Percentiles rank a stretch among this genome's conserved stretches.
These are phyloP conservation scores for Botrytis deweyae DNA, from an alignment of 2,329 filamentous ascomycete species.

Conservation along the genomic window DNA sequence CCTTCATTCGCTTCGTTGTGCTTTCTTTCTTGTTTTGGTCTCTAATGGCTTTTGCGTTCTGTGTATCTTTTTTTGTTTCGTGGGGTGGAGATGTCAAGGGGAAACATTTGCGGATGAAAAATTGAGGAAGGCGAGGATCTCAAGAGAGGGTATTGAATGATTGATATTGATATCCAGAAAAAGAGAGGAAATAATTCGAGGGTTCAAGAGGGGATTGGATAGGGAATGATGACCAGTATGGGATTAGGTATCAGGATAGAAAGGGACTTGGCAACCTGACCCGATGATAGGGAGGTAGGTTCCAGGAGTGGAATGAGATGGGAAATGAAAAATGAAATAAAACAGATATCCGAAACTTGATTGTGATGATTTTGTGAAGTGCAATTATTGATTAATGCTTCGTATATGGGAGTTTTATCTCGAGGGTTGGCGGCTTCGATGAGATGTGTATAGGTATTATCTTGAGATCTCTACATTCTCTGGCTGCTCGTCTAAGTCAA, in stretches of 20 bases:
- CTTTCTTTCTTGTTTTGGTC: slow-evolving; percentile 2
- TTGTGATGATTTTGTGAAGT: neutral
- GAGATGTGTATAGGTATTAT: neutral
- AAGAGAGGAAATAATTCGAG: slow-evolving; percentile 7
- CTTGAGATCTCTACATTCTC: neutral
- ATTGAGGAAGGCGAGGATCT: neutral
- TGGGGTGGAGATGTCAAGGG: neutral
- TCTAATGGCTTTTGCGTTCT: neutral
- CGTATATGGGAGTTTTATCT: neutral
- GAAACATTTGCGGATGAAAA: neutral
- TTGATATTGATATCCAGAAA: neutral
- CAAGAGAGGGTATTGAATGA: neutral
- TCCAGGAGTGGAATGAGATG: neutral
- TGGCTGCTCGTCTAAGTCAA: neutral
- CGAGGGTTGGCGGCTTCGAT: neutral
- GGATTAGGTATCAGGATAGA: neutral
- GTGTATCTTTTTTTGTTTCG: slow-evolving; percentile 4
- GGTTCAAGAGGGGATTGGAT: neutral
- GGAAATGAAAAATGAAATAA: slow-evolving; percentile 1
- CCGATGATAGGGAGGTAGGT: neutral
- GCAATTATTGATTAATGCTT: neutral
- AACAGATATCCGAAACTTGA: neutral
- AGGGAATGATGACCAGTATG: neutral
- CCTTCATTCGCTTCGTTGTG: slow-evolving; percentile 19
- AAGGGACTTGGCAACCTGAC: neutral